Percentiles rank a stretch among this genome's conserved stretches.
phyloP scores from a whole-genome alignment of 345 rosid genomes.

The Cardamine chenopodiifolia region DNA sequence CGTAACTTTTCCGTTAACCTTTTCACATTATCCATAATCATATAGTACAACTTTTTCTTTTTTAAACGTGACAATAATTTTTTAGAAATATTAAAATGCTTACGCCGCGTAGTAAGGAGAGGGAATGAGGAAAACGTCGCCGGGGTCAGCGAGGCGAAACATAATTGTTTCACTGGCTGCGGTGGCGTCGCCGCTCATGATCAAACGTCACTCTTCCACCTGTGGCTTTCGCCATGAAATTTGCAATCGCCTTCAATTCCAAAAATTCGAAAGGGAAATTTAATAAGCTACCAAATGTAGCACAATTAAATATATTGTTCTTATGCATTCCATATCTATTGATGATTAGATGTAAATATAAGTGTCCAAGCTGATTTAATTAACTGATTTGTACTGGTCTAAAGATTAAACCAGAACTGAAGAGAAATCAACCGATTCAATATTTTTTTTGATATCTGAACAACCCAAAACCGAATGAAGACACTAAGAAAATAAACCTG shows the following conservation, averaged over 20 bases:
- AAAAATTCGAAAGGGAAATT: not conserved
- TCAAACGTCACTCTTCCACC: slow-evolving; percentile 63
- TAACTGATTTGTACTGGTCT: not conserved
- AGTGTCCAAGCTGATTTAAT: not conserved
- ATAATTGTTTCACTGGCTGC: slow-evolving; percentile 80
- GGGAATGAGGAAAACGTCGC: slow-evolving; percentile 81
- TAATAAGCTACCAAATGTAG: not conserved
- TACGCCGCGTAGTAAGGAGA: slow-evolving; percentile 88
- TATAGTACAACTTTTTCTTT: not conserved
- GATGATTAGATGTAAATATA: not conserved
- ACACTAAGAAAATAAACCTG: not conserved
- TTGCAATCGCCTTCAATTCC: slow-evolving; percentile 64
- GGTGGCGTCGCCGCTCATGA: slow-evolving; percentile 92
- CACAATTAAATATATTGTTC: not conserved
- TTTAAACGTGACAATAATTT: not conserved
- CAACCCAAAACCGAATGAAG: not conserved
- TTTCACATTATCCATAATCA: slow-evolving; percentile 12
- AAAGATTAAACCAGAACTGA: not conserved
- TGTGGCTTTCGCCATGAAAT: slow-evolving; percentile 75
- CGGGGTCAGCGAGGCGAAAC: slow-evolving; percentile 87
- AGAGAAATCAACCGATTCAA: not conserved
- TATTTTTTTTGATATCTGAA: not conserved
- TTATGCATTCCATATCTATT: not conserved
- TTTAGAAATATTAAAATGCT: not conserved
- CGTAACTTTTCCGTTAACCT: slow-evolving; percentile 5